Base-by-base conservation (phyloP, 2,329 filamentous ascomycete genomes). In the Herpotrichia juniperi region DNA sequence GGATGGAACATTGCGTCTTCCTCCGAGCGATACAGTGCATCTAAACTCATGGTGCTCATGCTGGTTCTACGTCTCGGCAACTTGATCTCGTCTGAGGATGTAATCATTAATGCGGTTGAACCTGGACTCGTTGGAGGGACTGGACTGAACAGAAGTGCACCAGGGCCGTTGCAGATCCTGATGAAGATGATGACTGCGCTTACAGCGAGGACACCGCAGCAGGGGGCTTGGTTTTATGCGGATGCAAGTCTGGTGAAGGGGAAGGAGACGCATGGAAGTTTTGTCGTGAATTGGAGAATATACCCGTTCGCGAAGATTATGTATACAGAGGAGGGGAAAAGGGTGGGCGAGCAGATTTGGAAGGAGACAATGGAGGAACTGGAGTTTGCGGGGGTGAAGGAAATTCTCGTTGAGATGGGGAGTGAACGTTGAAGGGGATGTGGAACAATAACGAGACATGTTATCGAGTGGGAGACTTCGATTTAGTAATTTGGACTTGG, bases 221-320 rank as follows among this genome's bases (percentile, higher is more conserved):
- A 74, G 4, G 81, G 77, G 4, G 80, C 79, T 1, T 76, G 74
- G 40, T 78, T 74, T 0, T 82, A 79, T 57, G 50, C 83, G 1
- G 77, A 84, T 59, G 80, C 80, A 0, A 68, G 65, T 0, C 68
- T 78, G 0, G 67, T 71, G 0, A 75, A 82, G 47, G 81, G 80
- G 0, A 73, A 72, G 37, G 79, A 82, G 59, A 78, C 78, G 0
- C 81, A 84, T 58, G 81, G 80, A 0, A 79, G 76, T 39, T 82
- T 79, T 52, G 34, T 83, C 1, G 79, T 78, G 72, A 76, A 77
- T 42, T 82, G 78, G 73, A 64, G 76, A 7, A 75, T 81, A 16
- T 56, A 59, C 3, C 75, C 78, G 76, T 56, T 46, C 21, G 22
- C 46, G 9, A 1, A 16, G 1, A 16, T 51, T 17, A 28, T 51